phyloP scores from a whole-genome alignment of 495 filamentous ascomycete genomes.

The Podospora pseudoanserina region DNA sequence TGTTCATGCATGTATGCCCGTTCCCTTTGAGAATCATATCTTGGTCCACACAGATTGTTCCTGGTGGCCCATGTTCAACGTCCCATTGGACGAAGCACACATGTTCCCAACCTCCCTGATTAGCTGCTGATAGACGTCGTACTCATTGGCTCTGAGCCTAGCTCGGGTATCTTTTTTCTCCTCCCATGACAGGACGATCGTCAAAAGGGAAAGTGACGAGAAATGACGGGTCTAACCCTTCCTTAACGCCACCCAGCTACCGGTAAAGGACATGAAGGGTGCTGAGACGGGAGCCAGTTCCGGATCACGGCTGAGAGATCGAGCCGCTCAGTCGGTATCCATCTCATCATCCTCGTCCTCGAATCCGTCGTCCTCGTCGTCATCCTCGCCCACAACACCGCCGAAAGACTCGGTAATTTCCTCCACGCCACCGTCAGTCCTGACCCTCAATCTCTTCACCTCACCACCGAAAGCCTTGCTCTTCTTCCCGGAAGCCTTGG shows the following conservation, averaged over 20 bases:
- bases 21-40: neutral
- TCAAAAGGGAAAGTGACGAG: neutral
- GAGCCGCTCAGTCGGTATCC: slow-evolving; percentile 61
- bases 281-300: neutral
- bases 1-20: neutral
- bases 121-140: neutral
- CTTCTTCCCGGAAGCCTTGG: slow-evolving; percentile 33
- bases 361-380: slow-evolving; percentile 55
- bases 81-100: neutral
- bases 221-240: neutral
- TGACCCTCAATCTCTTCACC: slow-evolving; percentile 57
- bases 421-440: slow-evolving; percentile 65
- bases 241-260: neutral
- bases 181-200: neutral
- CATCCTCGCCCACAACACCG: slow-evolving; percentile 19
- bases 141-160: slow-evolving; percentile 6
- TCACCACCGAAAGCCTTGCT: slow-evolving; percentile 55
- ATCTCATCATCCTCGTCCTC: slow-evolving; percentile 50
- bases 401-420: slow-evolving; percentile 38
- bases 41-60: neutral
- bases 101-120: neutral
- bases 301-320: neutral
- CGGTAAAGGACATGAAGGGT: neutral
- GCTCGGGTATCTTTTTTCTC: slow-evolving; percentile 5
- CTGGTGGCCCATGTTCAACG: neutral